Conservation (phyloP, 345 rosid genomes). For the Cardamine chenopodiifolia region DNA sequence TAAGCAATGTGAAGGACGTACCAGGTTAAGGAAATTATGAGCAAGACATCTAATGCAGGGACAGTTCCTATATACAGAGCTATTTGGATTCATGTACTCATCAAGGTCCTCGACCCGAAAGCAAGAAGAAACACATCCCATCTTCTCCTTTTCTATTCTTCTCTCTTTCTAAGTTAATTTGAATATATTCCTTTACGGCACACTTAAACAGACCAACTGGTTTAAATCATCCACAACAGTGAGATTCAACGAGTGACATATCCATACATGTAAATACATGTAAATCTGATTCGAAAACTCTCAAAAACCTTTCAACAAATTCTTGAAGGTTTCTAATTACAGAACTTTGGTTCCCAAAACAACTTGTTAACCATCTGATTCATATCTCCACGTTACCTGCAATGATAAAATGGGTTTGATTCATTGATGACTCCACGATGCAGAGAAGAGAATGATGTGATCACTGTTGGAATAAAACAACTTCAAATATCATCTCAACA, state of each 20-base stretch:
- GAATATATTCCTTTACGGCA: conserved; percentile 27
- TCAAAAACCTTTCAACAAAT: background rate
- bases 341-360: conserved; percentile 26
- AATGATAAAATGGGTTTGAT: conserved; percentile 25
- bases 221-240: background rate
- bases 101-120: conserved; percentile 65
- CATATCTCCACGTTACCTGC: conserved; percentile 44
- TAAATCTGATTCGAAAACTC: background rate
- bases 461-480: conserved; percentile 9
- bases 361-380: conserved; percentile 20
- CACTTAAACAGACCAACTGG: background rate
- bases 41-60: conserved; percentile 75
- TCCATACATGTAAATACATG: background rate
- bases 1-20: conserved; percentile 40
- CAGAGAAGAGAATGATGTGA: conserved; percentile 20
- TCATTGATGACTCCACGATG: background rate
- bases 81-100: conserved; percentile 76
- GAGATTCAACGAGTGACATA: background rate
- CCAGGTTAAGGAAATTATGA: conserved; percentile 73
- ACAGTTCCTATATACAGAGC: conserved; percentile 78
- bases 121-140: conserved; percentile 95
- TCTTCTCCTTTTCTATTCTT: conserved; percentile 46
- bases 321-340: conserved; percentile 27
- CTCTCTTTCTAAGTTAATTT: conserved; percentile 29
- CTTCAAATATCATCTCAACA: conserved; percentile 10